Conservation (phyloP, 2,329 filamentous ascomycete genomes). For the Fusarium sp. region DNA sequence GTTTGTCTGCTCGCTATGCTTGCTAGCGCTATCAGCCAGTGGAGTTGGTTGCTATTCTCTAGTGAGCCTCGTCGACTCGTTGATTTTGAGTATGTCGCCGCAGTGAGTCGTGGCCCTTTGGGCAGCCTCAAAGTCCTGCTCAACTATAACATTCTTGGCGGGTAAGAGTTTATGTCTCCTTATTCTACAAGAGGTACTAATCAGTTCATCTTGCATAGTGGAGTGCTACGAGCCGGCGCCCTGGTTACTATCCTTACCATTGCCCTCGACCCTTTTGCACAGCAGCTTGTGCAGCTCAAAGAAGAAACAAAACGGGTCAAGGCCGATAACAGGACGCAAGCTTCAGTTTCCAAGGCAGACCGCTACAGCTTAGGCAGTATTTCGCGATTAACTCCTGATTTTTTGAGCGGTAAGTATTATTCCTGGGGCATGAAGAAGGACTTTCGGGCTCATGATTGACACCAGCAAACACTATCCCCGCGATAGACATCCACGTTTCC, state of each 20-base stretch:
- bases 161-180: background rate
- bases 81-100: conserved; percentile 33
- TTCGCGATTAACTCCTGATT: no score
- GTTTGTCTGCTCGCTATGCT: conserved; percentile 19
- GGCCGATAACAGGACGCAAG: background rate
- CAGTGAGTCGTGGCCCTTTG: conserved; percentile 29
- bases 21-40: conserved; percentile 31
- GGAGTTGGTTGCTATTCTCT: conserved; percentile 34
- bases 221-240: conserved; percentile 27
- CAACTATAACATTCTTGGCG: conserved; percentile 19
- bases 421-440: no score
- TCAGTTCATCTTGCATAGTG: background rate
- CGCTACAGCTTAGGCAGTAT: background rate
- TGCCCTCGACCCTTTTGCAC: conserved; percentile 35
- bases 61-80: conserved; percentile 21
- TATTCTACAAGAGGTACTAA: background rate
- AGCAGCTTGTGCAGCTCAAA: conserved; percentile 31
- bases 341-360: background rate
- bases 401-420: no score
- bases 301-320: background rate
- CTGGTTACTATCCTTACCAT: conserved; percentile 30
- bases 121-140: conserved; percentile 25
- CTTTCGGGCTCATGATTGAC: no score
- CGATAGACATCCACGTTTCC: no score
- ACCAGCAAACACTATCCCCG: no score